Conservation (phyloP, 495 filamentous ascomycete species). For the Hypoxylon crocopeplum region DNA sequence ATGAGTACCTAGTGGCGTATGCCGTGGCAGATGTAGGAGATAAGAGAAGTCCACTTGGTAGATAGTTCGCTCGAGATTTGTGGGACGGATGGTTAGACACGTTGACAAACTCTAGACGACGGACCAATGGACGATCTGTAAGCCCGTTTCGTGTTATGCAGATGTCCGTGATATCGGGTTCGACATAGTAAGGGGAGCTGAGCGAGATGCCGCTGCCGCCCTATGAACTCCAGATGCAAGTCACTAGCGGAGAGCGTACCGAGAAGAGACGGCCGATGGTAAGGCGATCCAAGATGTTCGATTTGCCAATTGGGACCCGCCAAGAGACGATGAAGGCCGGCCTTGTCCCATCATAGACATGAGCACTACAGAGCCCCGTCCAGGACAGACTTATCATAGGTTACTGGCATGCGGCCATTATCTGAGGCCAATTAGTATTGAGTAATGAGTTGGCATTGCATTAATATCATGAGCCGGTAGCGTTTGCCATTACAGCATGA, state of each 20-base stretch:
- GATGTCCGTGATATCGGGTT: slow-evolving; percentile 20
- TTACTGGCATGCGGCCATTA: slow-evolving; percentile 24
- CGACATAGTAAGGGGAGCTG: not conserved
- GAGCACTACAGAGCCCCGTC: slow-evolving; percentile 10
- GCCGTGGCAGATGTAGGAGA: not conserved
- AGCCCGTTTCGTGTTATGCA: slow-evolving; percentile 8
- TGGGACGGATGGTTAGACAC: not conserved
- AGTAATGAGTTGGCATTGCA: slow-evolving; percentile 34
- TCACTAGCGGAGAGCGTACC: slow-evolving; percentile 1
- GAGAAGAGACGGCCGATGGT: not conserved
- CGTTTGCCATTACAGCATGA: slow-evolving; percentile 23
- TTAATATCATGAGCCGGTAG: slow-evolving; percentile 14
- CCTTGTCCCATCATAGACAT: slow-evolving; percentile 8
- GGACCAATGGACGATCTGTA: not conserved
- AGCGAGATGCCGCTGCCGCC: slow-evolving; percentile 11
- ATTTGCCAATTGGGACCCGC: slow-evolving; percentile 27
- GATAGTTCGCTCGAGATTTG: not conserved
- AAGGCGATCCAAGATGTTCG: not conserved
- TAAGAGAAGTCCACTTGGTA: not conserved
- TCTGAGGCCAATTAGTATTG: slow-evolving; percentile 35
- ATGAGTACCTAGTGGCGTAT: too few relatives aligned
- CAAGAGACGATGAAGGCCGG: slow-evolving; percentile 14
- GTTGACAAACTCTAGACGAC: not conserved
- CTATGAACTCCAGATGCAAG: slow-evolving; percentile 6
- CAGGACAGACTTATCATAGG: slow-evolving; percentile 21